Percentiles rank a stretch among this genome's conserved stretches.
phyloP scores from a whole-genome alignment of 148 eudicot genomes.

The Polygonum aviculare region DNA sequence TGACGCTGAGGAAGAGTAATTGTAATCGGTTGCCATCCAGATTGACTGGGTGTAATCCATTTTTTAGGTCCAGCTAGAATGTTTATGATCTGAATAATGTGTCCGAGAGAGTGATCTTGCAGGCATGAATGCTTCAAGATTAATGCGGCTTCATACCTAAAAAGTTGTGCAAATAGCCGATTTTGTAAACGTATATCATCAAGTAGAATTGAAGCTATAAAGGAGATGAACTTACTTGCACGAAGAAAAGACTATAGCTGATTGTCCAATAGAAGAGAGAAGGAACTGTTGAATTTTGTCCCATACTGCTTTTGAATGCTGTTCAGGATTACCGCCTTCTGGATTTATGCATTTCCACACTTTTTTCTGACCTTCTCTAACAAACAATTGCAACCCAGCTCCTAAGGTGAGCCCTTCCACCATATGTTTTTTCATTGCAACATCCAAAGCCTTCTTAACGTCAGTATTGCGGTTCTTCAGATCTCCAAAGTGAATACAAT shows the following conservation, averaged over 20 bases:
- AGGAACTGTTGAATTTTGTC: conserved; percentile 59
- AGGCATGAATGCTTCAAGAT: conserved; percentile 58
- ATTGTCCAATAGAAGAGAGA: conserved; percentile 47
- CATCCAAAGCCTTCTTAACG: conserved; percentile 53
- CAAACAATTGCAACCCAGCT: conserved; percentile 35
- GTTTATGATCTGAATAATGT: conserved; percentile 57
- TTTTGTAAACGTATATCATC: not conserved
- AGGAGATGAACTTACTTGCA: conserved; percentile 45
- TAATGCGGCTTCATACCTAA: conserved; percentile 82
- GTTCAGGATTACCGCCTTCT: conserved; percentile 40
- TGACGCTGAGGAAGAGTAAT: conserved; percentile 13
- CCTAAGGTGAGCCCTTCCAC: conserved; percentile 47
- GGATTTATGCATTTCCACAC: conserved; percentile 72
- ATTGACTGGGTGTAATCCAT: conserved; percentile 55
- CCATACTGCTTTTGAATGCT: conserved; percentile 51
- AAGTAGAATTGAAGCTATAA: not conserved
- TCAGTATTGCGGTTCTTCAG: conserved; percentile 47
- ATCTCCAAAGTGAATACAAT: conserved; percentile 70
- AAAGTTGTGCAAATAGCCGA: not conserved
- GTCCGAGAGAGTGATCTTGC: conserved; percentile 54
- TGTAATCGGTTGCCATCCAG: conserved; percentile 84
- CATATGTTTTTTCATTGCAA: conserved; percentile 33
- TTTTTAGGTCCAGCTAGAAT: conserved; percentile 41
- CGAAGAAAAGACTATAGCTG: conserved; percentile 44
- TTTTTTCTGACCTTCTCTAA: conserved; percentile 52